These are phyloP conservation scores for Phytopythium boreale DNA, from an alignment of 352 stramenopile genomes.

Conservation along the genomic window DNA sequence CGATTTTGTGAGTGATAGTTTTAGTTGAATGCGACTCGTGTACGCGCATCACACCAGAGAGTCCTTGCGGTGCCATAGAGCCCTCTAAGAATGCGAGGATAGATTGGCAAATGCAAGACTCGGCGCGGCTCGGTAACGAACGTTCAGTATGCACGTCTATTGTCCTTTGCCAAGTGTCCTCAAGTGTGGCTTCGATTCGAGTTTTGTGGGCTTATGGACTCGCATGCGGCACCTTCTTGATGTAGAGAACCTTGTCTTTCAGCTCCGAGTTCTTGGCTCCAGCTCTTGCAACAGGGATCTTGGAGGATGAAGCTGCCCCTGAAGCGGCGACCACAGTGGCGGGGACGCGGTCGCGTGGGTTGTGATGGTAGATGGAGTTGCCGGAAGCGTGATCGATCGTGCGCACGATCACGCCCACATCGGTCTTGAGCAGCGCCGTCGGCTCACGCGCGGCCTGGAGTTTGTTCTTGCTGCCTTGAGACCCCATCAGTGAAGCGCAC, in stretches of 20 bases:
- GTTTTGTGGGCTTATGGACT: neutral
- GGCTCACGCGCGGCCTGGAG: conserved; percentile 29
- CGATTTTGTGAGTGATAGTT: conserved; percentile 33
- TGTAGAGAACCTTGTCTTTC: conserved; percentile 56
- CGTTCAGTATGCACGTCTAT: neutral
- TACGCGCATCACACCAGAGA: neutral
- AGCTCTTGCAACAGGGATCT: conserved; percentile 34
- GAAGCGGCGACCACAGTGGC: conserved; percentile 2
- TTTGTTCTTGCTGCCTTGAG: conserved; percentile 23
- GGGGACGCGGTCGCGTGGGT: conserved; percentile 23
- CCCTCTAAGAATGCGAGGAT: conserved; percentile 17
- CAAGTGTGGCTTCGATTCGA: neutral
- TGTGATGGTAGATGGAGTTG: conserved; percentile 42
- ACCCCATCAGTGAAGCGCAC: conserved; percentile 23
- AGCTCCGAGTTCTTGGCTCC: conserved; percentile 40
- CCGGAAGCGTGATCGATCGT: conserved; percentile 20
- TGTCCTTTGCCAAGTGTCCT: neutral
- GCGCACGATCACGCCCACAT: conserved; percentile 50
- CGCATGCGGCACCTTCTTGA: conserved; percentile 35
- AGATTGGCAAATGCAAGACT: conserved; percentile 23
- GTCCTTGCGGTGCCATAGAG: conserved; percentile 7
- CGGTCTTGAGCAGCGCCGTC: conserved; percentile 37
- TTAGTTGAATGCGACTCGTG: conserved; percentile 2
- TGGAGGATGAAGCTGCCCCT: neutral
- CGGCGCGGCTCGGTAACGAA: neutral